These are phyloP conservation scores for Irpex lacteus DNA, from an alignment of 1,284 basidiomycete species.

Conservation along the genomic window DNA sequence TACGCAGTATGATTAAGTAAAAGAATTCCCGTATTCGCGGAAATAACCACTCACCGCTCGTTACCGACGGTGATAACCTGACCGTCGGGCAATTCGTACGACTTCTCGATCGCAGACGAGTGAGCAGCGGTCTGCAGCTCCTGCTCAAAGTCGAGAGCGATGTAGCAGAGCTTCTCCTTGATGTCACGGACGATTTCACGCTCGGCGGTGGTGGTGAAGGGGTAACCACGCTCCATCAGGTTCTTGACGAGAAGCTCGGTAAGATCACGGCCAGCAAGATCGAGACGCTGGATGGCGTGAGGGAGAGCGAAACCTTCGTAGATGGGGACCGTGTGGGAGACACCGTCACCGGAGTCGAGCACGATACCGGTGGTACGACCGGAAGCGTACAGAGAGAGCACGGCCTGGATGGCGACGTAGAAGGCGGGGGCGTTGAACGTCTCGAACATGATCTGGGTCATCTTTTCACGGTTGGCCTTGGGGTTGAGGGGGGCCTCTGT, in stretches of 20 bases:
- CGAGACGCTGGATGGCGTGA: constrained; percentile 93
- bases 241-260: constrained; percentile 94
- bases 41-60: constrained; percentile 64
- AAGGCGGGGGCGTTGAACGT: constrained; percentile 94
- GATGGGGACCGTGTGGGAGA: constrained; percentile 91
- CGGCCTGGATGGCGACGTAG: constrained; percentile 93
- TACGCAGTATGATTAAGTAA: constrained; percentile 23
- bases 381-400: constrained; percentile 89
- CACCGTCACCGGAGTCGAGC: constrained; percentile 92
- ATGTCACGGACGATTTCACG: constrained; percentile 97
- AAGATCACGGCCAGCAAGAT: constrained; percentile 93
- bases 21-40: not conserved
- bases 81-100: constrained; percentile 94
- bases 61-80: constrained; percentile 97
- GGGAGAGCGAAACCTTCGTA: constrained; percentile 96
- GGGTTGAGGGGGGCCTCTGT: constrained; percentile 95
- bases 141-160: constrained; percentile 96
- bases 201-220: constrained; percentile 93
- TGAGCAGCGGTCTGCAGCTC: constrained; percentile 93
- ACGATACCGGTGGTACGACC: constrained; percentile 94
- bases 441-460: constrained; percentile 98
- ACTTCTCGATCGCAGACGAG: constrained; percentile 92
- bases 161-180: constrained; percentile 98
- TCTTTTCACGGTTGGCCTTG: constrained; percentile 94
- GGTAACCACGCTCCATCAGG: constrained; percentile 91